A percentile compares a stretch with the other conserved stretches of the same genome.
Evolutionary conservation across 176 grass and related monocot genomes (phyloP).

Genomic region (Oryza rufipogon): DNA sequence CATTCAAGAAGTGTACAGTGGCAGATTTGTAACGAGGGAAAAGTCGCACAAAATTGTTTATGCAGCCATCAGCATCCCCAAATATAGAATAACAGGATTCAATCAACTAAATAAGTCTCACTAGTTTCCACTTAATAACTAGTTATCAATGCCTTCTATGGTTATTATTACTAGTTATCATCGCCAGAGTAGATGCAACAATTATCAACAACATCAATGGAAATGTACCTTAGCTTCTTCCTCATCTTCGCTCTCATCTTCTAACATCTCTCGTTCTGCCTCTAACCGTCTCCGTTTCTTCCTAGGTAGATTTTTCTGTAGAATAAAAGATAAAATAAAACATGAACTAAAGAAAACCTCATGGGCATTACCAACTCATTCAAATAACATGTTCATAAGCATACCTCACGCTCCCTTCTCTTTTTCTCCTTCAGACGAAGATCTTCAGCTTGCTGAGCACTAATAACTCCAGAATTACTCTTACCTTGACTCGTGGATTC

Average conservation of each 20-base stretch:
- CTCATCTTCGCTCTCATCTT: conserved; percentile 59
- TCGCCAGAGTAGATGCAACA: neutral
- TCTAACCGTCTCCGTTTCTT: conserved; percentile 86
- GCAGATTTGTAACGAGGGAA: no score
- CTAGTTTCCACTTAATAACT: neutral
- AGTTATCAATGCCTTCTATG: neutral
- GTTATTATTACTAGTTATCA: neutral
- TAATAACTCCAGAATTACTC: conserved; percentile 56
- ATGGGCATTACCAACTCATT: conserved; percentile 5
- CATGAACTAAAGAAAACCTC: conserved; percentile 31
- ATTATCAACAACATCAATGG: neutral
- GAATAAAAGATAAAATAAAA: conserved; percentile 32
- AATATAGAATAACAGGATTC: neutral
- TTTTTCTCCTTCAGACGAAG: conserved; percentile 88
- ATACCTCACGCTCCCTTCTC: conserved; percentile 81
- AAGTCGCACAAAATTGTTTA: neutral
- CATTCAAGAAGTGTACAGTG: no score
- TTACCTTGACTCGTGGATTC: conserved; percentile 58
- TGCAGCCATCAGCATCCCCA: neutral
- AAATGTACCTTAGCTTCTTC: conserved; percentile 61
- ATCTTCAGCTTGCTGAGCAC: conserved; percentile 87
- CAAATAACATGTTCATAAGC: conserved; percentile 22
- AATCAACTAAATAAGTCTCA: neutral
- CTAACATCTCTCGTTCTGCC: conserved; percentile 70
- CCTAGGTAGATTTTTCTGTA: conserved; percentile 90